Evolutionary conservation across 257 asterid genomes (phyloP).

Genomic region (Ophiorrhiza pumila): DNA sequence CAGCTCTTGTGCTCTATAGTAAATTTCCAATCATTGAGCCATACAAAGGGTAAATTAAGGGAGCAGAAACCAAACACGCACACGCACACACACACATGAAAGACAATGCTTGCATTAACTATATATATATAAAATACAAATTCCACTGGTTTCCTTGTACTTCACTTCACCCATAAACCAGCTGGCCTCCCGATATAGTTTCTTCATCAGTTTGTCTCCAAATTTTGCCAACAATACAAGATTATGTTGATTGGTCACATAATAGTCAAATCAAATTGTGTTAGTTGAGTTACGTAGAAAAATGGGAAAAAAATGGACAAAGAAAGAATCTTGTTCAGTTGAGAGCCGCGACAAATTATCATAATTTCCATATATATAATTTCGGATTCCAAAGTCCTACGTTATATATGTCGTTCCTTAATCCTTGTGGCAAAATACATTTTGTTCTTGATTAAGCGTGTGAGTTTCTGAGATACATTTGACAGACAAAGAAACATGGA

Average conservation of each 20-base stretch:
- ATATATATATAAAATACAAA: no score
- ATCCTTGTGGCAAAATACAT: no score
- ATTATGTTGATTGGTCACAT: neutral
- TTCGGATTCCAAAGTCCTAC: neutral
- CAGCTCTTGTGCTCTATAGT: neutral
- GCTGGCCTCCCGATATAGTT: conserved; percentile 6
- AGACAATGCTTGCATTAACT: neutral
- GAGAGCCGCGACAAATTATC: neutral
- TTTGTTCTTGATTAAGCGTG: no score
- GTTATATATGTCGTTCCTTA: no score
- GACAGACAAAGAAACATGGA: no score
- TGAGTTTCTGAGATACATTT: no score
- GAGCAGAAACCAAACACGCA: neutral
- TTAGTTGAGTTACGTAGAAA: neutral
- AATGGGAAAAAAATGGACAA: neutral
- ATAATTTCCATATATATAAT: neutral
- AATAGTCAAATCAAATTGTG: neutral
- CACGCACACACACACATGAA: neutral
- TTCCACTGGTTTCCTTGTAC: neutral
- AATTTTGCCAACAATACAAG: neutral
- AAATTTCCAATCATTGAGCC: neutral
- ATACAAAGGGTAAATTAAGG: no score
- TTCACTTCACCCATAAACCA: conserved; percentile 8
- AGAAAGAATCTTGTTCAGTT: neutral
- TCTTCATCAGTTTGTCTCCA: neutral